Conservation (phyloP, 129 eudicot genomes). For the Ambrosia artemisiifolia region DNA sequence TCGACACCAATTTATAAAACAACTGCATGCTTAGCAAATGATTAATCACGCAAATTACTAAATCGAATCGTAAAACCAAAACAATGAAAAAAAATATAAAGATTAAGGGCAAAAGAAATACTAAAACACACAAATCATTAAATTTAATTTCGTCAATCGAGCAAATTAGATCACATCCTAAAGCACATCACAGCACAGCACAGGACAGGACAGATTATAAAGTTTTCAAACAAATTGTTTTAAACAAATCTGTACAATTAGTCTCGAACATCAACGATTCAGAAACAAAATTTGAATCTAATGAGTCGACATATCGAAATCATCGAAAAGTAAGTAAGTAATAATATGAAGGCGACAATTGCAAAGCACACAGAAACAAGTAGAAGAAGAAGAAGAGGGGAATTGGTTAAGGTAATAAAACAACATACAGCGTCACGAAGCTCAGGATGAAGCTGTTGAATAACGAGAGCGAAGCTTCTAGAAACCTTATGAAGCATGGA, state of each 20-base stretch:
- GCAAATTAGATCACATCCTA: background rate
- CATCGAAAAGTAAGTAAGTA: too few relatives aligned
- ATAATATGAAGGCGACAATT: background rate
- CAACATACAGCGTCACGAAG: constrained; percentile 86
- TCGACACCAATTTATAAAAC: background rate
- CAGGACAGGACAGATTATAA: too few relatives aligned
- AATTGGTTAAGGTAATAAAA: too few relatives aligned
- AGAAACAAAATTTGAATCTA: background rate
- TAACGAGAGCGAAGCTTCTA: constrained; percentile 86
- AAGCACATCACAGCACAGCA: background rate
- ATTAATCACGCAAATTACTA: too few relatives aligned
- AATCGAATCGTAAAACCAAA: background rate
- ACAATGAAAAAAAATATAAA: background rate
- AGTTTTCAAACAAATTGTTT: too few relatives aligned
- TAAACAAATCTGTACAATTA: background rate
- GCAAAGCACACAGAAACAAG: too few relatives aligned
- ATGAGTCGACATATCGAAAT: too few relatives aligned
- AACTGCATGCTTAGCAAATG: background rate
- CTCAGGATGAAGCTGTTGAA: constrained; percentile 83
- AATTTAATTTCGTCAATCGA: background rate
- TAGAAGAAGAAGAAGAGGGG: too few relatives aligned
- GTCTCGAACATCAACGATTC: background rate
- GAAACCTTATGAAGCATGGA: constrained; percentile 93
- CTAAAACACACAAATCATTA: background rate
- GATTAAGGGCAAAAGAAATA: background rate